A percentile compares a stretch with the other conserved stretches of the same genome.
Conservation (phyloP, 805 yeast genomes). For the Teunomyces kruisii region DNA sequence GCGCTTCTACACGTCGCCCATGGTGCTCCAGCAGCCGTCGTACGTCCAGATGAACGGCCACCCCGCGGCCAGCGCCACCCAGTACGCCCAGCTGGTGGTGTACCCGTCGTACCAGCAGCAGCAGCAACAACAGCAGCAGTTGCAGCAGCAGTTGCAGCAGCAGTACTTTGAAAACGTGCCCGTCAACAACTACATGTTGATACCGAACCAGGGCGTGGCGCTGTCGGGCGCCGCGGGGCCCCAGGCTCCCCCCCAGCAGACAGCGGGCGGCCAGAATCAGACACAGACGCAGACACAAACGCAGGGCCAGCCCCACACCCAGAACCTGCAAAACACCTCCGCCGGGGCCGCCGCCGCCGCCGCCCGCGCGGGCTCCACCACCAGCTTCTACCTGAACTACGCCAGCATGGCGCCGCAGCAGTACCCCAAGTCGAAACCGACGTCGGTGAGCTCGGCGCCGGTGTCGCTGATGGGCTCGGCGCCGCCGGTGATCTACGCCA, state of each 20-base stretch:
- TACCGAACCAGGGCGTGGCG: conserved; percentile 13
- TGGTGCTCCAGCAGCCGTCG: conserved; percentile 24
- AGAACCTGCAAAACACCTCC: too few relatives aligned
- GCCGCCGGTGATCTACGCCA: conserved; percentile 16
- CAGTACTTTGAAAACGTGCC: conserved; percentile 15
- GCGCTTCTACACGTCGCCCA: conserved; percentile 21
- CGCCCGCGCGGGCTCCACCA: not conserved
- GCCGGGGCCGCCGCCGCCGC: too few relatives aligned
- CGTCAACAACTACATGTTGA: conserved; percentile 21
- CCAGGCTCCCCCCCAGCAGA: too few relatives aligned
- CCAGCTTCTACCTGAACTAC: not conserved
- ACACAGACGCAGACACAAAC: not conserved
- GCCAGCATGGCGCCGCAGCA: not conserved
- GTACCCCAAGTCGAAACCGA: not conserved
- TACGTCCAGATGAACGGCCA: conserved; percentile 9
- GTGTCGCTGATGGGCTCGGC: not conserved
- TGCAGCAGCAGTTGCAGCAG: conserved; percentile 4
- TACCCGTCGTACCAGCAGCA: conserved; percentile 12
- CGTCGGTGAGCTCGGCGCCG: not conserved
- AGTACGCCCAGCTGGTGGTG: conserved; percentile 6
- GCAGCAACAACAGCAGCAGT: conserved; percentile 11
- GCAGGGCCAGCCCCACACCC: not conserved
- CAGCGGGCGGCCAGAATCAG: too few relatives aligned
- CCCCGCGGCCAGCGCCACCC: conserved; percentile 1
- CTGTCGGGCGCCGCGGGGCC: not conserved